phyloP scores from a whole-genome alignment of 78 protist genomes.

The Capsaspora owczarzaki region DNA sequence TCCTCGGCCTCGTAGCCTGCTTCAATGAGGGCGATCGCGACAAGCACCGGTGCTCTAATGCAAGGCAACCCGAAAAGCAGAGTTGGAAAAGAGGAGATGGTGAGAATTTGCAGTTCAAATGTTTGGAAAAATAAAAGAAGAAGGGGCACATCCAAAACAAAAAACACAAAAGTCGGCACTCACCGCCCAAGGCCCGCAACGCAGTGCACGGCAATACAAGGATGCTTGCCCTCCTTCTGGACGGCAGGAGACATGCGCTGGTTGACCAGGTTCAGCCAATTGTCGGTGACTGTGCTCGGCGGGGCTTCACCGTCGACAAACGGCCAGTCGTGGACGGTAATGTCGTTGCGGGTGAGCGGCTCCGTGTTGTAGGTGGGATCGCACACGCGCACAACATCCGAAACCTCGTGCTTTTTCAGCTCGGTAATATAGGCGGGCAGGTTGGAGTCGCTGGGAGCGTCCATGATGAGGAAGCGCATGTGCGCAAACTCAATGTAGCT shows the following conservation, averaged over 20 bases:
- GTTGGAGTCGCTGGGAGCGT: slow-evolving; percentile 27
- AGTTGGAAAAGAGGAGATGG: not conserved
- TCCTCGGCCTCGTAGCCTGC: slow-evolving; percentile 35
- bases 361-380: slow-evolving; percentile 32
- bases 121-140: not conserved
- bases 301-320: slow-evolving; percentile 32
- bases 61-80: not conserved
- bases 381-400: slow-evolving; percentile 29
- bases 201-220: slow-evolving; percentile 55
- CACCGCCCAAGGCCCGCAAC: slow-evolving; percentile 57
- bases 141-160: not conserved
- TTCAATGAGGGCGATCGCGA: slow-evolving; percentile 63
- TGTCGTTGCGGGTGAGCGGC: not conserved
- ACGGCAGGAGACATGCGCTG: too few relatives aligned
- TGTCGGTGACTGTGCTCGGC: slow-evolving; percentile 1
- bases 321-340: slow-evolving; percentile 28
- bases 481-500: not conserved
- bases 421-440: not conserved
- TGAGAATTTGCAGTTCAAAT: not conserved
- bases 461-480: slow-evolving; percentile 22
- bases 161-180: not conserved
- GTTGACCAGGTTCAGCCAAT: slow-evolving; percentile 11
- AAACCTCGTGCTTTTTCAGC: slow-evolving; percentile 10
- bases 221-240: not conserved
- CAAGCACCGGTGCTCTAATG: slow-evolving; percentile 57